Base-by-base conservation (phyloP, 805 yeast species). In the Debaryomyces maramus region DNA sequence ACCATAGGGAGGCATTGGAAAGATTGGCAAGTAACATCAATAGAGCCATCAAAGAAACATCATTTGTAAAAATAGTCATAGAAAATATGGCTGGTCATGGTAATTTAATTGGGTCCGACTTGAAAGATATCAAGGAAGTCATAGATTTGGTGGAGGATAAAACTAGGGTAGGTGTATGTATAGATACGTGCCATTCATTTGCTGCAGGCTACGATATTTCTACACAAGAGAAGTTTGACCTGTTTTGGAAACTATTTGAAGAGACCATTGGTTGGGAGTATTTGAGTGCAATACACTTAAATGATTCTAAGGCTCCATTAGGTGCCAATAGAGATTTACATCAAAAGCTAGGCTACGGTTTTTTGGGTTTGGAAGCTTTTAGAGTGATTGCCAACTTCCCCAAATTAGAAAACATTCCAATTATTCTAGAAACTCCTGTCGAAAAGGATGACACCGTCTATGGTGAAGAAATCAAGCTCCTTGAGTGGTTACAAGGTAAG, bases 31-130 rank as follows among this genome's bases (percentile, higher is more conserved):
- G 72, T 17, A 84, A 85, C 50, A 82, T 93, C 47, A 91, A 93
- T 60, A 72, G 65, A 34, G 97, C 96, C 4, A 83, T 86, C 35
- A 62, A 63, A 18, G 80, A 79, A 41, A 93, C 99, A 0, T 52
- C 65, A 5, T 83, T 80, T 56, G 98, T 93, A 22, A 90, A 84
- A 54, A 81, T 93, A 32, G 95, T 93, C 9, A 73, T 93, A 43
- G 99, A 93, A 56, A 93, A 91, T 56, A 93, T 93, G 99, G 97
- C 99, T 1, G 99, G 99, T 7, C 95, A 88, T 51, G 97, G 96
- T 3, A 84, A 86, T 46, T 74, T 91, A 44, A 84, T 93, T 30
- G 99, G 98, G 1, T 83, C 91, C 3, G 71, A 77, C 30, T 64
- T 91, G 20, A 80, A 85, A 47, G 98, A 93, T 55, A 70, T 93